These are phyloP conservation scores for Talaromyces sp. DNA, from an alignment of 2,329 filamentous ascomycete genomes.

Conservation along the genomic window DNA sequence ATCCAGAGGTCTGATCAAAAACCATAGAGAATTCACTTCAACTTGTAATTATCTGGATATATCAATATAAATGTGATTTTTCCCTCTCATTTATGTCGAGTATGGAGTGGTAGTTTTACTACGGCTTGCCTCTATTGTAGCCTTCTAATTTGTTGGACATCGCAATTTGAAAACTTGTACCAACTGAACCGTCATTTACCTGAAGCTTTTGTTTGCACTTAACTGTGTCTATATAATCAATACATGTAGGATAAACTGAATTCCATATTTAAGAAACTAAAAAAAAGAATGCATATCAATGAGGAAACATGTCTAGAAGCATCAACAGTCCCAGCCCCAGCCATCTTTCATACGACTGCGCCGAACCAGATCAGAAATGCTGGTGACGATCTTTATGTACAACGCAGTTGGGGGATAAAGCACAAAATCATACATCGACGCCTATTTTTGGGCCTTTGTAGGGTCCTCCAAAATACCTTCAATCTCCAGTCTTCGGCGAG, in stretches of 20 bases:
- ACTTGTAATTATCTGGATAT: neutral
- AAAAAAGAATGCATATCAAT: slow-evolving; percentile 23
- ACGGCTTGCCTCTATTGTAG: neutral
- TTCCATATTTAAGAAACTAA: slow-evolving; percentile 5
- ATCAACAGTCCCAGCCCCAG: slow-evolving; percentile 24
- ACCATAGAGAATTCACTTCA: neutral
- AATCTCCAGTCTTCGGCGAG: slow-evolving; percentile 85
- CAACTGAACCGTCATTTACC: neutral
- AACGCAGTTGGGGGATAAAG: slow-evolving; percentile 28
- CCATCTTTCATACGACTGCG: slow-evolving; percentile 16
- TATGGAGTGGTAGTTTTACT: neutral
- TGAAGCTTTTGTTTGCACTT: neutral
- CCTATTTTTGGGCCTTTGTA: slow-evolving; percentile 52
- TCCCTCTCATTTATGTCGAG: neutral
- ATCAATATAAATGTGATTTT: neutral
- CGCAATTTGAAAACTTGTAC: neutral
- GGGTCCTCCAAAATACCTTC: slow-evolving; percentile 91
- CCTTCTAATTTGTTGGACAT: neutral
- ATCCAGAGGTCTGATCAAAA: slow-evolving; percentile 38
- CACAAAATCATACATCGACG: slow-evolving; percentile 8
- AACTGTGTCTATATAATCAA: neutral
- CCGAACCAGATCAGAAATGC: slow-evolving; percentile 25
- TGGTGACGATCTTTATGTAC: slow-evolving; percentile 37
- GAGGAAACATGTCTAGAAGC: slow-evolving; percentile 28
- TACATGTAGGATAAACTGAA: neutral